Conservation (phyloP, 306 rosid genomes). For the Quercus engelmannii region DNA sequence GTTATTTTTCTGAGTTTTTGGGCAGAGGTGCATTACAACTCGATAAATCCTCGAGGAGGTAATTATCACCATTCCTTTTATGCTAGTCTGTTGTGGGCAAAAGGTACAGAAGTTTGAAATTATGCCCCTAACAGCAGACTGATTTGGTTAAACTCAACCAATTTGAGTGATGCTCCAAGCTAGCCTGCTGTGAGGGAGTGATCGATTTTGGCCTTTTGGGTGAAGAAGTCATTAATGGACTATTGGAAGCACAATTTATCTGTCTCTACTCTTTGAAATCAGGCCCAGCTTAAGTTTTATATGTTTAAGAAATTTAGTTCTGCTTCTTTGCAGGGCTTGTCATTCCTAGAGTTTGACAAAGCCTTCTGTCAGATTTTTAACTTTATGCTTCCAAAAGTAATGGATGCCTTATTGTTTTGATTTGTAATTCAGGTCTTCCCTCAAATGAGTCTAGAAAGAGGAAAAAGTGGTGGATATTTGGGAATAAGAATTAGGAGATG, state of each 20-base stretch:
- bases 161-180: background rate
- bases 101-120: constrained; percentile 4
- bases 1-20: constrained; percentile 86
- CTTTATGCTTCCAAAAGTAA: background rate
- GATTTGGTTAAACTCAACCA: background rate
- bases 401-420: constrained; percentile 11
- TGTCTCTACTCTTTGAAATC: background rate
- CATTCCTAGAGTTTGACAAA: background rate
- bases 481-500: constrained; percentile 50
- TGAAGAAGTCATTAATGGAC: background rate
- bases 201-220: background rate
- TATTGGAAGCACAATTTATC: background rate
- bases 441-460: constrained; percentile 62
- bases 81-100: constrained; percentile 5
- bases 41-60: constrained; percentile 88
- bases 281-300: background rate
- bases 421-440: constrained; percentile 41
- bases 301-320: background rate
- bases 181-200: background rate
- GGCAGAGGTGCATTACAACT: constrained; percentile 99
- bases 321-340: background rate
- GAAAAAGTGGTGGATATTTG: constrained; percentile 80
- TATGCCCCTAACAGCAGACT: background rate
- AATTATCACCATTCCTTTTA: constrained; percentile 15
- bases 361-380: background rate